phyloP scores from a whole-genome alignment of 257 asterid species.

The Solanum corneliomulleri region DNA sequence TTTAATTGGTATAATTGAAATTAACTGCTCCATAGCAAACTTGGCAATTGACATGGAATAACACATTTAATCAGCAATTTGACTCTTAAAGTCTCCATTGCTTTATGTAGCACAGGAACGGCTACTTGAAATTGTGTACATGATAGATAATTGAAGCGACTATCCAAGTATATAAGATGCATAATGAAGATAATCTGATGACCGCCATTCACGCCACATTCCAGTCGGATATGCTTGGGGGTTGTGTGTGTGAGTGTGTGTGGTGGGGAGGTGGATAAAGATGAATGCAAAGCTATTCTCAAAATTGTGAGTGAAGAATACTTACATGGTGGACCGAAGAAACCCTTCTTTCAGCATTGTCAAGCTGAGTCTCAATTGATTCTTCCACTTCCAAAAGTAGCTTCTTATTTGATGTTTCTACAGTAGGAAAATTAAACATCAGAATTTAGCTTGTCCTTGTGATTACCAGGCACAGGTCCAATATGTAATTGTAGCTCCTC shows the following conservation, averaged over 20 bases:
- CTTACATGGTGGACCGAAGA: constrained; percentile 55
- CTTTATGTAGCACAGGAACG: not conserved
- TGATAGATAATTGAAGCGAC: not conserved
- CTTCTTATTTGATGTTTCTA: constrained; percentile 55
- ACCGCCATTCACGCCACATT: not conserved
- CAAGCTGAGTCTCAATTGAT: constrained; percentile 48
- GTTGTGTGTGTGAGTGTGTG: not conserved
- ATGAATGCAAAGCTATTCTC: not conserved
- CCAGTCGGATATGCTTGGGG: not conserved
- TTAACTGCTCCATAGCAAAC: not conserved
- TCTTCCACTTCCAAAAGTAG: constrained; percentile 53
- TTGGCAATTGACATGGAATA: not conserved
- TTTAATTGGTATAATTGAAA: not conserved
- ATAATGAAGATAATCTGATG: not conserved
- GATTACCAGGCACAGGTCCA: not conserved
- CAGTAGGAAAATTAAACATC: constrained; percentile 1
- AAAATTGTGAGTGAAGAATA: constrained; percentile 9
- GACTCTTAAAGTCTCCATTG: not conserved
- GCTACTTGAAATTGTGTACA: not conserved
- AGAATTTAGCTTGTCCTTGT: not conserved
- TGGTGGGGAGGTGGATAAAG: not conserved
- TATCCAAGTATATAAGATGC: not conserved
- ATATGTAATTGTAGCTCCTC: not conserved
- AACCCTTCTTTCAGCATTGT: constrained; percentile 62
- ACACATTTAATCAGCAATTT: not conserved